Evolutionary conservation across 805 yeast species (phyloP).

Genomic region (Yamadazyma philogaea): DNA sequence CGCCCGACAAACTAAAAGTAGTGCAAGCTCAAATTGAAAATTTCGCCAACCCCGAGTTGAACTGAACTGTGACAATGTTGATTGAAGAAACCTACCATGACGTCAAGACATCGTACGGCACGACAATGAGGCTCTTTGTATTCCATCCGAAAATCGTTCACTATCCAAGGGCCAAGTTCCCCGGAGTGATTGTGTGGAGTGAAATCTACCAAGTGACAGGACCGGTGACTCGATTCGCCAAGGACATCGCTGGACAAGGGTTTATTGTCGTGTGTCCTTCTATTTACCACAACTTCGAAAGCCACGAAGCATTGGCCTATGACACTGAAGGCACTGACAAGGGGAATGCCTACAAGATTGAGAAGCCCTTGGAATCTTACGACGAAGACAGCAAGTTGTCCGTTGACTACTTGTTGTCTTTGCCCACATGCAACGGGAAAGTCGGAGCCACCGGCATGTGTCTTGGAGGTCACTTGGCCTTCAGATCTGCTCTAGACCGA

Average conservation of each 20-base stretch:
- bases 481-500: constrained; percentile 61
- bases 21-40: neutral
- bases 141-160: constrained; percentile 68
- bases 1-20: too few relatives aligned
- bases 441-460: constrained; percentile 88
- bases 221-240: constrained; percentile 75
- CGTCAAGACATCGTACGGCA: constrained; percentile 61
- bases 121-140: constrained; percentile 62
- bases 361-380: constrained; percentile 66
- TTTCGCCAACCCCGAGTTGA: neutral
- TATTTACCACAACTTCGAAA: constrained; percentile 70
- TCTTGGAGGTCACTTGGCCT: constrained; percentile 80
- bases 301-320: constrained; percentile 62
- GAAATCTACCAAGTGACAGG: constrained; percentile 83
- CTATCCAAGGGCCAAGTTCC: constrained; percentile 76
- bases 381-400: constrained; percentile 70
- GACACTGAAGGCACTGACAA: constrained; percentile 72
- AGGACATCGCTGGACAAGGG: constrained; percentile 76
- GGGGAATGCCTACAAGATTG: constrained; percentile 65
- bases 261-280: constrained; percentile 78
- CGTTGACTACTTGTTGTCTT: constrained; percentile 55
- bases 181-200: constrained; percentile 75
- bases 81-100: constrained; percentile 65
- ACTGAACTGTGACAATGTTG: constrained; percentile 44
- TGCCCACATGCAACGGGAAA: constrained; percentile 65